Evolutionary conservation across 331 rosid genomes (phyloP).

Genomic region (Erythrophleum ivorense): DNA sequence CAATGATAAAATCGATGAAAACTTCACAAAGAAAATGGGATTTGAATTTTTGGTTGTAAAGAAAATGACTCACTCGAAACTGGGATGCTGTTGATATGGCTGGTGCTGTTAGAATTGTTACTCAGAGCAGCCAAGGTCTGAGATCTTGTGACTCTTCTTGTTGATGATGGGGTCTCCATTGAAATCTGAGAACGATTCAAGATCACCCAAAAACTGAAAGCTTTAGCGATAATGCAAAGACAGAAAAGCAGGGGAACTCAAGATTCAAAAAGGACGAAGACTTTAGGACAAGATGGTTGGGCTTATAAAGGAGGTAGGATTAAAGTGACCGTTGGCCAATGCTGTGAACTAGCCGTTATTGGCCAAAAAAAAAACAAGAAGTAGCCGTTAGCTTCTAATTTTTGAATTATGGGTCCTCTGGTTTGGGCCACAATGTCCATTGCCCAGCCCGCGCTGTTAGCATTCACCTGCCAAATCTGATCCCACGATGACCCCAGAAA

Average conservation of each 20-base stretch:
- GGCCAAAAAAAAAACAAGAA: conserved; percentile 24
- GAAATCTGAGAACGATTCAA: conserved; percentile 36
- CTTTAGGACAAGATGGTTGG: not conserved
- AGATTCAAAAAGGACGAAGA: not conserved
- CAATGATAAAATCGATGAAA: not conserved
- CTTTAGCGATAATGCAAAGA: conserved; percentile 8
- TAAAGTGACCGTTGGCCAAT: conserved; percentile 83
- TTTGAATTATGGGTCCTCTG: conserved; percentile 9
- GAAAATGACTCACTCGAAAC: conserved; percentile 59
- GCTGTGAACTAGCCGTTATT: not conserved
- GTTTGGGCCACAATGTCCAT: conserved; percentile 31
- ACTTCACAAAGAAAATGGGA: not conserved
- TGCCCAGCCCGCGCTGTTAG: not conserved
- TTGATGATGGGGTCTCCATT: conserved; percentile 95
- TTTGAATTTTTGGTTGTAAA: not conserved
- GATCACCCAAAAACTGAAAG: not conserved
- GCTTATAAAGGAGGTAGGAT: conserved; percentile 48
- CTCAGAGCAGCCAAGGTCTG: conserved; percentile 45
- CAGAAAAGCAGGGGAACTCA: not conserved
- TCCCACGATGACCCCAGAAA: too few species aligned
- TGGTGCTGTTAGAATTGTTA: conserved; percentile 19
- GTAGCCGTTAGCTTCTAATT: conserved; percentile 72
- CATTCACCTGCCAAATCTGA: too few species aligned
- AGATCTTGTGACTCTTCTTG: conserved; percentile 83
- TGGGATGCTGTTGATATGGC: conserved; percentile 49